phyloP scores from a whole-genome alignment of 208 protist genomes.

The Leishmania amazonensis region DNA sequence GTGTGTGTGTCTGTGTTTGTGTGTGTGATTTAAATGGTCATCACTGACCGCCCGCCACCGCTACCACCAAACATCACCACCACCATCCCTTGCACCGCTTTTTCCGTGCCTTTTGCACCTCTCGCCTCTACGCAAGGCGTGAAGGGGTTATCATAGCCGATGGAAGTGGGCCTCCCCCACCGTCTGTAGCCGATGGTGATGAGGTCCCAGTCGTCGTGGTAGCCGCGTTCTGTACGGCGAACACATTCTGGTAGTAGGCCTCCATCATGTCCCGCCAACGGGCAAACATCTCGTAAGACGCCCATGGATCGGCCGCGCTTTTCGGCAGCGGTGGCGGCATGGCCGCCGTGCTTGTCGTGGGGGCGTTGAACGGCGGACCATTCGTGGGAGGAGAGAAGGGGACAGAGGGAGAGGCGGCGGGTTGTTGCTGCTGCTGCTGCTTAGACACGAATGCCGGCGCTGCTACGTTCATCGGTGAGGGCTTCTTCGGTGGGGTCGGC shows the following conservation, averaged over 20 bases:
- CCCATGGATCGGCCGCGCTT: slow-evolving; percentile 29
- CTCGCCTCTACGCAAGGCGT: not conserved
- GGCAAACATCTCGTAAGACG: slow-evolving; percentile 41
- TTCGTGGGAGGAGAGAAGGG: not conserved
- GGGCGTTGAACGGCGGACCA: not conserved
- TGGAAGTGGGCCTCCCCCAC: not conserved
- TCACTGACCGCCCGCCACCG: not conserved
- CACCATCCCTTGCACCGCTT: not conserved
- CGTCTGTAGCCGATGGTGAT: not conserved
- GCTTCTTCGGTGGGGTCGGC: not conserved
- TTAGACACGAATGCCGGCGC: slow-evolving; percentile 23
- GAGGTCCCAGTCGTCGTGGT: not conserved
- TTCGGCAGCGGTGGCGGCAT: not conserved
- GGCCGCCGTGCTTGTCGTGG: not conserved
- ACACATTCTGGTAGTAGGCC: slow-evolving; percentile 29
- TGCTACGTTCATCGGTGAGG: slow-evolving; percentile 11
- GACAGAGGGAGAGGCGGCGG: not conserved
- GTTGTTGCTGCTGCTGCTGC: not conserved
- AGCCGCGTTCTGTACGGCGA: slow-evolving; percentile 10
- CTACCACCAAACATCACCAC: not conserved
- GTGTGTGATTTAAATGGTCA: not conserved
- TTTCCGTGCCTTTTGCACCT: not conserved
- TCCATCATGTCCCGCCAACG: slow-evolving; percentile 46
- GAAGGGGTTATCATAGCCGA: not conserved
- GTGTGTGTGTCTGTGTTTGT: too few relatives aligned